Base-by-base conservation (phyloP, 2,329 filamentous ascomycete genomes). In the Zymoseptoria brevis region DNA sequence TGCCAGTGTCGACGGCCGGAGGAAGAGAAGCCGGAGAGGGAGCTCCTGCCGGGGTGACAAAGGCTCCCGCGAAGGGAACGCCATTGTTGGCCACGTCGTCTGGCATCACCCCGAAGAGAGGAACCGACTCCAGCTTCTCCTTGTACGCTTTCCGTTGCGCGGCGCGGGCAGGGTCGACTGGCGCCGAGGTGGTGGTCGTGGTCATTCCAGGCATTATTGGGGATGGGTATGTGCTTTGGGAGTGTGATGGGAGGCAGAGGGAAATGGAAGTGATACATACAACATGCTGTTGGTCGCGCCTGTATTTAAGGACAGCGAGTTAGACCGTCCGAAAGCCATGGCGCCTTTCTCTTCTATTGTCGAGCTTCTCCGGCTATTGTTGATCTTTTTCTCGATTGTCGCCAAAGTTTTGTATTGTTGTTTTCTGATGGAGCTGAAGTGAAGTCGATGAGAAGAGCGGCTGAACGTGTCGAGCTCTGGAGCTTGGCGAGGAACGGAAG, bases 301-400 rank as follows among this genome's bases (percentile, higher is more conserved):
- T 19, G 81, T 83, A 67, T 83, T 84, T 67, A 83, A 77, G 60
- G 77, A 80, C 68, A 83, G 73, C 59, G 76, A 77, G 67, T 79
- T 79, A 22, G 76, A 79, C 53, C 77, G 73, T 51, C 76, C 77
- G 64, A 79, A 76, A 50, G 76, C 76, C 67, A 77, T 73, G 30
- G 51, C 58, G 54, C 8, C 50, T 16, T 45, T 45, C 5, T 9
- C 35, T 45, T 2, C 16, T 45, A 45, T 45, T 45, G 11, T 45
- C 35, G 4, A 16, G 11, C 13, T 16, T n/a, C 3, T 16, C 6
- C 16, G 13, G 35, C 35, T 45, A 45, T 45, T 45, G 11, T 45
- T n/a, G 35, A n/a, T 45, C 16, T n/a, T 45, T 45, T 16, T 29
- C 3, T 6, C 16, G 13, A 45, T 16, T 45, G 35, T n/a, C 35